Conservation (phyloP, 2,329 filamentous ascomycete species). For the Epichloe hybrida region DNA sequence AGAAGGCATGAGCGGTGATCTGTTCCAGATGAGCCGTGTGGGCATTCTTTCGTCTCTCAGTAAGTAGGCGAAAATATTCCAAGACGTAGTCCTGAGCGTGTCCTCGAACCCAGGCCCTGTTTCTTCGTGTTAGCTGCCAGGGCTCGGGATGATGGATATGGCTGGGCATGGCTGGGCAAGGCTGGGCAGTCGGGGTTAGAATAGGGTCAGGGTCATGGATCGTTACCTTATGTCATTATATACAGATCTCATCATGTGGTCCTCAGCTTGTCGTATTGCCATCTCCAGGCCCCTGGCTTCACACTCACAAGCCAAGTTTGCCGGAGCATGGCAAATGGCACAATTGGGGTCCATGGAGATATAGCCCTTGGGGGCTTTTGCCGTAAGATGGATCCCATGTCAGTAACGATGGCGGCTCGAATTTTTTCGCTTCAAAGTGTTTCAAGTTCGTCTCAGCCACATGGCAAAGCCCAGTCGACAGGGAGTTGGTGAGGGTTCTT, state of each 20-base stretch:
- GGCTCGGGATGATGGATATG: too few species aligned
- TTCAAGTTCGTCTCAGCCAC: background rate
- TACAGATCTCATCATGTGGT: constrained; percentile 47
- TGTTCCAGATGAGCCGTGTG: constrained; percentile 43
- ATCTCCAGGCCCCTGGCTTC: constrained; percentile 51
- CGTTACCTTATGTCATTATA: constrained; percentile 50
- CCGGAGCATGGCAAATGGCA: constrained; percentile 50
- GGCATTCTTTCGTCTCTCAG: constrained; percentile 44
- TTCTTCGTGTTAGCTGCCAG: constrained; percentile 6
- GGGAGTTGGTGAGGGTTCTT: background rate
- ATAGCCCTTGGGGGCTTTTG: constrained; percentile 28
- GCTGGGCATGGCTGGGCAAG: too few species aligned
- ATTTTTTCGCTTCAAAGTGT: background rate
- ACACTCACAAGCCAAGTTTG: constrained; percentile 46
- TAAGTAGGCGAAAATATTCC: constrained; percentile 48
- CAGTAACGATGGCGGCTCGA: constrained; percentile 18
- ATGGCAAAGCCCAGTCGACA: background rate
- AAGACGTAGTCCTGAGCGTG: constrained; percentile 57
- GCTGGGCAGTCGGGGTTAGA: too few species aligned
- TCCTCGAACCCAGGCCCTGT: constrained; percentile 48
- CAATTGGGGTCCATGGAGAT: constrained; percentile 58
- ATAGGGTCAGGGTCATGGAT: background rate
- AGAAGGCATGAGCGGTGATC: constrained; percentile 39
- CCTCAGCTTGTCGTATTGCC: constrained; percentile 49
- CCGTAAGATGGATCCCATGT: constrained; percentile 36